A percentile compares a stretch with the other conserved stretches of the same genome.
Evolutionary conservation across 345 rosid species (phyloP).

Genomic region (Citrus unshiu): DNA sequence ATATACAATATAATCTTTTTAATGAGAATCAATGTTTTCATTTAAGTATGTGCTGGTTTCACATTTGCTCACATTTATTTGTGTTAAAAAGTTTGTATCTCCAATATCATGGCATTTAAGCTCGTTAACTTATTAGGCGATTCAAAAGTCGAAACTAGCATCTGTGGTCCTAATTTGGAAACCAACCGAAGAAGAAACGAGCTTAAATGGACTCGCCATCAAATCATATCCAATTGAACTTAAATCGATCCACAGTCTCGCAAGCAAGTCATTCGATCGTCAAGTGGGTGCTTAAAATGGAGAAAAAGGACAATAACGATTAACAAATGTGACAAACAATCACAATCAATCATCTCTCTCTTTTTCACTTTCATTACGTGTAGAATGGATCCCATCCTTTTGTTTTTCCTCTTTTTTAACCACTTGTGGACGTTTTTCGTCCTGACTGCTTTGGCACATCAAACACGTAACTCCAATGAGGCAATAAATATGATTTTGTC

Average conservation of each 20-base stretch:
- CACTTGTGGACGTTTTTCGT: constrained; percentile 19
- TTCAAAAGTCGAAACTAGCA: too few relatives aligned
- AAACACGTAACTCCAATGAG: constrained; percentile 15
- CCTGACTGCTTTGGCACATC: constrained; percentile 23
- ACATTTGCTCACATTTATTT: too few relatives aligned
- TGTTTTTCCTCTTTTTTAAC: not conserved
- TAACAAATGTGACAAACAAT: not conserved
- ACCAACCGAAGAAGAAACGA: not conserved
- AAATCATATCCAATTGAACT: not conserved
- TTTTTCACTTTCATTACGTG: not conserved
- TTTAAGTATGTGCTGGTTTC: too few relatives aligned
- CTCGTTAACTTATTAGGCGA: too few relatives aligned
- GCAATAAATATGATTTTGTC: not conserved
- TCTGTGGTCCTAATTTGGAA: not conserved
- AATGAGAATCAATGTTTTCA: too few relatives aligned
- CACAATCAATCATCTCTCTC: not conserved
- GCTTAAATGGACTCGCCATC: not conserved
- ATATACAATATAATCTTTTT: too few relatives aligned
- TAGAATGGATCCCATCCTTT: not conserved
- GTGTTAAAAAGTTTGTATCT: too few relatives aligned
- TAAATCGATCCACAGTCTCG: not conserved
- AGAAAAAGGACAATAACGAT: not conserved
- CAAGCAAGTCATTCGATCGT: too few relatives aligned
- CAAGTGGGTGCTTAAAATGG: not conserved
- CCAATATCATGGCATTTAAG: too few relatives aligned